Evolutionary conservation across 495 filamentous ascomycete genomes (phyloP), one percentile per base, ranked within the genome.

Genomic region (Xeromyces bisporus): DNA sequence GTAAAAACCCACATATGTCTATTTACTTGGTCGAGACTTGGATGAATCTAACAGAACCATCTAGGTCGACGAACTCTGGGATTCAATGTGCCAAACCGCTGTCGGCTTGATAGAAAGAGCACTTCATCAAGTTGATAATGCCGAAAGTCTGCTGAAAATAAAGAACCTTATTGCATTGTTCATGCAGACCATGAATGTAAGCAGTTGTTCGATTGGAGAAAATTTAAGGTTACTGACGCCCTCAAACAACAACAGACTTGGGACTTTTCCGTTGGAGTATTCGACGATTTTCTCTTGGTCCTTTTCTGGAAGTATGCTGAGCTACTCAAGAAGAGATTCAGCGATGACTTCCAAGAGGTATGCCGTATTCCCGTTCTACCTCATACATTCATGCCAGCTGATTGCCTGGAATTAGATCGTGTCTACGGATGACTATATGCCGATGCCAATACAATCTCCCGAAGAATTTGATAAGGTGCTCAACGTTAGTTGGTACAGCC

Each of bases 351-450:
- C 50, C 75, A 81, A 51, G 85, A 94, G 62, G 78, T 82, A 47
- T 32, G 52, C 7, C 24, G 21, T 23, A 11, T 12, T 17, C n/a
- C n/a, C n/a, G n/a, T n/a, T 15, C 5, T 9, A 8, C n/a, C 9
- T 17, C 6, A 9, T 28, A 15, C 3, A 6, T 2, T 35, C 18
- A 30, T 37, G 28, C 35, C 50, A 18, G 51, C 24, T 6, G 21
- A 13, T 12, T 4, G 4, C 20, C n/a, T n/a, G n/a, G n/a, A n/a
- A n/a, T 27, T 36, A 89, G 74, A 92, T 93, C 51, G 83, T 99
- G 16, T 80, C 76, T 7, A 92, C 84, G 8, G 89, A 99, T 49
- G 89, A 99, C 49, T 99, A 96, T 53, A 94, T 96, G 86, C 91
- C 91, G 12, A 96, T 99, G 91, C 75, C 80, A 4, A 91, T 94